These are phyloP conservation scores for Lactarius akahatsu DNA, from an alignment of 768 basidiomycete genomes.

Conservation along the genomic window DNA sequence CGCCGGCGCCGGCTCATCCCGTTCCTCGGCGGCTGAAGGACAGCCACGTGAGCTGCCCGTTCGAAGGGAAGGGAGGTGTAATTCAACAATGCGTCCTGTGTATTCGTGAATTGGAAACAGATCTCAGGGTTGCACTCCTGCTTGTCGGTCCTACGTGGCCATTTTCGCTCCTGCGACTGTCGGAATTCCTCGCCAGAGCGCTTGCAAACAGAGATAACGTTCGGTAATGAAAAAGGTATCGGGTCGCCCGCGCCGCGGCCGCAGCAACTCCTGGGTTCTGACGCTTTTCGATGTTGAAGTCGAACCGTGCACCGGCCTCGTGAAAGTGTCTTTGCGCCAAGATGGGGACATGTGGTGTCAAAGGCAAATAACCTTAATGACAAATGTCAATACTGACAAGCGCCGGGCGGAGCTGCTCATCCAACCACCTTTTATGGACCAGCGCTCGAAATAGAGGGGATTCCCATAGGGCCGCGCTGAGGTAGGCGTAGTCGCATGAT, in stretches of 20 bases:
- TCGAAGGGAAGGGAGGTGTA: slow-evolving; percentile 1
- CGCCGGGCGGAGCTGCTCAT: slow-evolving; percentile 10
- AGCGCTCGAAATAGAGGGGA: background rate
- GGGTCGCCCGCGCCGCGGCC: background rate
- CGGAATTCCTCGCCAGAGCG: slow-evolving; percentile 2
- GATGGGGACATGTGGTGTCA: slow-evolving; percentile 2
- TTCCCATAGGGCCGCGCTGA: background rate
- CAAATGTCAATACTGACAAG: slow-evolving; percentile 2
- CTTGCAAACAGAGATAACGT: slow-evolving; percentile 14
- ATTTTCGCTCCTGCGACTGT: slow-evolving; percentile 3
- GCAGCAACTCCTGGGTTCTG: background rate
- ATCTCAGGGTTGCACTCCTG: background rate
- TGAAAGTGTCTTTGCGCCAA: slow-evolving; percentile 12
- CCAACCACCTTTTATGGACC: background rate
- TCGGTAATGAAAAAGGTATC: background rate
- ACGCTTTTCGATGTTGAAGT: slow-evolving; percentile 19
- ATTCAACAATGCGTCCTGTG: slow-evolving; percentile 1
- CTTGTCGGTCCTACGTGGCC: background rate
- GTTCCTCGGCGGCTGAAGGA: slow-evolving; percentile 7
- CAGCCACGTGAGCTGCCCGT: slow-evolving; percentile 1
- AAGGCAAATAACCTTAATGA: slow-evolving; percentile 20
- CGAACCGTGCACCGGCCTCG: background rate
- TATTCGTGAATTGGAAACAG: background rate
- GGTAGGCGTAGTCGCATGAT: background rate
- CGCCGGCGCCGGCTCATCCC: slow-evolving; percentile 16